Evolutionary conservation across 768 basidiomycete species (phyloP).

Genomic region (Tubosaeta brunneosetosa): DNA sequence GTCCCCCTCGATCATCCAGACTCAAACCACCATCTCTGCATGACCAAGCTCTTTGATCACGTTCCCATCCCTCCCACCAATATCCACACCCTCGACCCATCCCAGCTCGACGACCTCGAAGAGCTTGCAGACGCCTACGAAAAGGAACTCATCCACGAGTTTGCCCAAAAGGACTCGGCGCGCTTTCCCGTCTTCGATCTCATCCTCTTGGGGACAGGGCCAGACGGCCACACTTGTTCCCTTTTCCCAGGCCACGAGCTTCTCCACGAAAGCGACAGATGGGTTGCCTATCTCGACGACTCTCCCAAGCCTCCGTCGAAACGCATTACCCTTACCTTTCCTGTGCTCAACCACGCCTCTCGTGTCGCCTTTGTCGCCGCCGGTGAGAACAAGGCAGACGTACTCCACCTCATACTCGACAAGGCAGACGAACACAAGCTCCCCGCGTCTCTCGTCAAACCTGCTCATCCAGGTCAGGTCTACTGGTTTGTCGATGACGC

Average conservation of each 20-base stretch:
- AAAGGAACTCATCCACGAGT: constrained; percentile 79
- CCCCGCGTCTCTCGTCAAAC: constrained; percentile 80
- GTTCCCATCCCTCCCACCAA: constrained; percentile 72
- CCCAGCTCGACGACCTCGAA: constrained; percentile 65
- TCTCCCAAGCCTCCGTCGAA: constrained; percentile 89
- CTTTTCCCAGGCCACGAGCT: constrained; percentile 93
- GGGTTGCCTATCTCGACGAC: constrained; percentile 93
- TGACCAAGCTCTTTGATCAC: constrained; percentile 68
- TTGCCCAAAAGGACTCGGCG: constrained; percentile 89
- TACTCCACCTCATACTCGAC: constrained; percentile 71
- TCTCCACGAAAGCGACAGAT: constrained; percentile 80
- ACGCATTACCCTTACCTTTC: constrained; percentile 89
- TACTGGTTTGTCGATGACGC: constrained; percentile 95
- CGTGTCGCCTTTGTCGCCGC: constrained; percentile 86
- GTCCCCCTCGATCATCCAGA: constrained; percentile 92
- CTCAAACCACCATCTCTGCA: constrained; percentile 84
- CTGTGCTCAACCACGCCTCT: constrained; percentile 85
- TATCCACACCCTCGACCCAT: constrained; percentile 78
- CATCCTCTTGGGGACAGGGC: constrained; percentile 94
- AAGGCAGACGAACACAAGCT: constrained; percentile 64
- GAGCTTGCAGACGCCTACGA: constrained; percentile 81
- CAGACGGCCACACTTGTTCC: constrained; percentile 97
- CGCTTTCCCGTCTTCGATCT: constrained; percentile 98
- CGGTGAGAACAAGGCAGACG: constrained; percentile 78
- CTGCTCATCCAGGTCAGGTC: constrained; percentile 73